Conservation (phyloP, 257 asterid genomes). For the Nicotiana otophora region DNA sequence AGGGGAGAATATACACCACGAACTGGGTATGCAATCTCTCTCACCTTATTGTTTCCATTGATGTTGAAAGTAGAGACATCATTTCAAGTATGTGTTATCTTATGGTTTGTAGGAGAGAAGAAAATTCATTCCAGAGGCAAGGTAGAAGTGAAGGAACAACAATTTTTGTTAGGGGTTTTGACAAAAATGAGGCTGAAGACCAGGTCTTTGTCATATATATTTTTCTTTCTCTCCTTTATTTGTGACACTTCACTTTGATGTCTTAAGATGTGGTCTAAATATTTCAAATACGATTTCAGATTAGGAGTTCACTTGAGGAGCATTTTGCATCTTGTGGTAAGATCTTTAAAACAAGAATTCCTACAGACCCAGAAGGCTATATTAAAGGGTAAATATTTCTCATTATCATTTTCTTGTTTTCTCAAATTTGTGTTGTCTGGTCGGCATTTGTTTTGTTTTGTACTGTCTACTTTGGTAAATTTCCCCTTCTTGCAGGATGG, state of each 20-base stretch:
- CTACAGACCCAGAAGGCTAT: constrained; percentile 52
- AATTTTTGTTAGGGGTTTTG: constrained; percentile 64
- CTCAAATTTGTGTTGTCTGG: background rate
- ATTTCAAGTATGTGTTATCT: background rate
- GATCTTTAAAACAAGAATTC: constrained; percentile 52
- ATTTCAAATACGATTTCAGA: constrained; percentile 32
- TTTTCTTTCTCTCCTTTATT: background rate
- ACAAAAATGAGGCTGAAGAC: constrained; percentile 38
- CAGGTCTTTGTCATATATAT: constrained; percentile 29
- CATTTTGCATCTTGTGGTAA: constrained; percentile 79
- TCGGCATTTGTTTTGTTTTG: background rate
- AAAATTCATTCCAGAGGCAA: constrained; percentile 42
- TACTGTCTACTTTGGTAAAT: background rate
- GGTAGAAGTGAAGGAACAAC: constrained; percentile 37
- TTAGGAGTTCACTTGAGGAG: constrained; percentile 50
- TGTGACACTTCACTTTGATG: background rate
- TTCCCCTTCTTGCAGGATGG: constrained; percentile 41
- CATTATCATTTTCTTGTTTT: background rate
- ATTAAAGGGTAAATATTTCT: constrained; percentile 50
- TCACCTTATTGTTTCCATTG: background rate
- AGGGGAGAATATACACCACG: constrained; percentile 53
- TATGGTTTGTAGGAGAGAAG: constrained; percentile 28
- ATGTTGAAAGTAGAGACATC: background rate
- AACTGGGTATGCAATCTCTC: constrained; percentile 39
- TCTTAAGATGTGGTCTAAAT: background rate